Evolutionary conservation across 306 rosid genomes (phyloP).

Genomic region (Trifolium subterraneum): DNA sequence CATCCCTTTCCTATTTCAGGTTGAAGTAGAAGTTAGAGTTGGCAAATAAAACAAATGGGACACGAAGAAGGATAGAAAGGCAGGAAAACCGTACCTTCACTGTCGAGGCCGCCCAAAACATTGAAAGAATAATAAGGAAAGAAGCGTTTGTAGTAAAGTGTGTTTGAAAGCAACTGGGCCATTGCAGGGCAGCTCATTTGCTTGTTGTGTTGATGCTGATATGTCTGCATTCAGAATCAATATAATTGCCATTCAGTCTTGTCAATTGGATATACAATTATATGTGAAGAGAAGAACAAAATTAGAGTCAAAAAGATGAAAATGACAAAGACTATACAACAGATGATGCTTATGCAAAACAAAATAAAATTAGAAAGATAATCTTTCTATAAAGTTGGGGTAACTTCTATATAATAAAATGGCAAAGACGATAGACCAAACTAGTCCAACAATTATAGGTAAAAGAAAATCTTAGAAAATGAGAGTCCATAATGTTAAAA

Average conservation of each 20-base stretch:
- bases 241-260: background rate
- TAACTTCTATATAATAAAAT: background rate
- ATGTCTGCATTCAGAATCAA: conserved; percentile 1
- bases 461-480: background rate
- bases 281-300: too few species aligned
- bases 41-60: conserved; percentile 11
- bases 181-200: conserved; percentile 18
- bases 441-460: background rate
- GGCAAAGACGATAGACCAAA: background rate
- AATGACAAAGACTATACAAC: too few species aligned
- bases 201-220: conserved; percentile 16
- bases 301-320: too few species aligned
- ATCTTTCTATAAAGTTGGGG: background rate
- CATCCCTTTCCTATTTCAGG: conserved; percentile 86
- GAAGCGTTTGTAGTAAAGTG: conserved; percentile 26
- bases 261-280: too few species aligned
- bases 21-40: background rate
- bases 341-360: too few species aligned
- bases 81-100: conserved; percentile 70
- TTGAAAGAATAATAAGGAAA: conserved; percentile 95
- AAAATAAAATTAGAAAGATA: too few species aligned
- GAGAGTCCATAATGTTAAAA: background rate
- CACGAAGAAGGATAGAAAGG: conserved; percentile 34
- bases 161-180: conserved; percentile 14
- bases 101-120: conserved; percentile 96